Conservation (phyloP, 2,329 filamentous ascomycete species). For the Aspergillus transmontanensis region DNA sequence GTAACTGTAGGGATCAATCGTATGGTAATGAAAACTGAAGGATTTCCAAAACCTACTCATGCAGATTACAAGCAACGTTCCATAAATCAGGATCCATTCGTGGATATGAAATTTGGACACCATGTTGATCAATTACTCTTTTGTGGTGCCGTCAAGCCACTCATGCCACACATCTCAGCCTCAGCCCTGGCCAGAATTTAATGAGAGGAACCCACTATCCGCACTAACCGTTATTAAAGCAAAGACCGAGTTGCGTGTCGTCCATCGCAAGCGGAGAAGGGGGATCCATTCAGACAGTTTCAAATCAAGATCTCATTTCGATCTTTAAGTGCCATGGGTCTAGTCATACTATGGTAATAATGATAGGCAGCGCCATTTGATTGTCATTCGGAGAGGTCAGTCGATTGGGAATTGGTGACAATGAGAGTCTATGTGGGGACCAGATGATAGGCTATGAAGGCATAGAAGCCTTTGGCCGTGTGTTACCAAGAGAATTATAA, state of each 20-base stretch:
- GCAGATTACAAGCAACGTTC: background rate
- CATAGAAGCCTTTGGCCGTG: background rate
- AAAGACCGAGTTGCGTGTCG: slow-evolving; percentile 11
- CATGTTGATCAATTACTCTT: slow-evolving; percentile 4
- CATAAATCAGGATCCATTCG: background rate
- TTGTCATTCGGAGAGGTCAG: background rate
- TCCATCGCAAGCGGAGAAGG: slow-evolving; percentile 8
- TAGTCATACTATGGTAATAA: background rate
- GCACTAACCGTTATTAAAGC: slow-evolving; percentile 1
- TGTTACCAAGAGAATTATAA: background rate
- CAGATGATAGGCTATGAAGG: background rate
- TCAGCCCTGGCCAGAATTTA: slow-evolving; percentile 5
- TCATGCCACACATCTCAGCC: slow-evolving; percentile 3
- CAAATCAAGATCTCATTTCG: slow-evolving; percentile 5
- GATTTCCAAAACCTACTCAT: background rate
- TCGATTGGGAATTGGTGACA: background rate
- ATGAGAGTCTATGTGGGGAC: background rate
- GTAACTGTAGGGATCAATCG: background rate
- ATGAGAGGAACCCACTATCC: slow-evolving; percentile 4
- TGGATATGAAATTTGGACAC: background rate
- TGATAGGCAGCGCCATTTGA: background rate
- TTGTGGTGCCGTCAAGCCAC: slow-evolving; percentile 6
- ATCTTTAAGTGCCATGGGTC: slow-evolving; percentile 5
- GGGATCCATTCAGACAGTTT: slow-evolving; percentile 5
- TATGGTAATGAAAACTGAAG: background rate